Evolutionary conservation across 192 early-diverging fungal species (phyloP).

Genomic region (Dissophora globulifera): DNA sequence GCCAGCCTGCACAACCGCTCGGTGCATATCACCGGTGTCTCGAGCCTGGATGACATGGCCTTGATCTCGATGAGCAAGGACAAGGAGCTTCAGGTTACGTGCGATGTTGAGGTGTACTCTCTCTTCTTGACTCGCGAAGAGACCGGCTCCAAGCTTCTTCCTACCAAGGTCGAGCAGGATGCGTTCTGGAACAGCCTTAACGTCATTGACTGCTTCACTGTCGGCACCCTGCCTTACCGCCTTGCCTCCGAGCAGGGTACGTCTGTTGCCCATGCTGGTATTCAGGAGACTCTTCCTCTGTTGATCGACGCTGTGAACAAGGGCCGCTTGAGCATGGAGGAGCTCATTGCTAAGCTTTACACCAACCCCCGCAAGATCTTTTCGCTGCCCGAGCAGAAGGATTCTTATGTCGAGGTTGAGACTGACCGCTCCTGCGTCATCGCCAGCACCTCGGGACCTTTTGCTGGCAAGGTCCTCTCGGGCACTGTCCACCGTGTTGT

Average conservation of each 20-base stretch:
- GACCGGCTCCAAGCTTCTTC: constrained; percentile 56
- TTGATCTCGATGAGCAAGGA: constrained; percentile 89
- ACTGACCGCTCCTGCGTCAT: constrained; percentile 76
- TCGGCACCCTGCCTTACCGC: constrained; percentile 77
- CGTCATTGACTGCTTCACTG: constrained; percentile 92
- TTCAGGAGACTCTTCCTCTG: constrained; percentile 78
- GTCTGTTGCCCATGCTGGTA: constrained; percentile 58
- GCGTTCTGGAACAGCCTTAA: constrained; percentile 86
- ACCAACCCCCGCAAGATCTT: constrained; percentile 92
- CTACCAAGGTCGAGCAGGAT: constrained; percentile 69
- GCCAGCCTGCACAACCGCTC: constrained; percentile 84
- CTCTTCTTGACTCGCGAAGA: constrained; percentile 78
- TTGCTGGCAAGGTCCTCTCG: constrained; percentile 68
- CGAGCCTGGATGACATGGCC: constrained; percentile 80
- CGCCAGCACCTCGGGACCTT: constrained; percentile 57
- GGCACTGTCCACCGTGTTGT: constrained; percentile 93
- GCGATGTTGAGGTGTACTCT: constrained; percentile 91
- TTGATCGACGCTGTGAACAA: constrained; percentile 86
- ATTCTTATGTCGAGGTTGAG: constrained; percentile 96
- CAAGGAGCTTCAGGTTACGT: constrained; percentile 87
- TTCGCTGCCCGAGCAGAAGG: constrained; percentile 85
- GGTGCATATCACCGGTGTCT: constrained; percentile 92
- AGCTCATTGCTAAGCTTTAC: constrained; percentile 80
- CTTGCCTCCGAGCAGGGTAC: constrained; percentile 67
- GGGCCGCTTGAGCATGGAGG: constrained; percentile 79